A percentile compares a stretch with the other conserved stretches of the same genome.
Conservation (phyloP, 768 basidiomycete species). For the Boletus coccyginus region DNA sequence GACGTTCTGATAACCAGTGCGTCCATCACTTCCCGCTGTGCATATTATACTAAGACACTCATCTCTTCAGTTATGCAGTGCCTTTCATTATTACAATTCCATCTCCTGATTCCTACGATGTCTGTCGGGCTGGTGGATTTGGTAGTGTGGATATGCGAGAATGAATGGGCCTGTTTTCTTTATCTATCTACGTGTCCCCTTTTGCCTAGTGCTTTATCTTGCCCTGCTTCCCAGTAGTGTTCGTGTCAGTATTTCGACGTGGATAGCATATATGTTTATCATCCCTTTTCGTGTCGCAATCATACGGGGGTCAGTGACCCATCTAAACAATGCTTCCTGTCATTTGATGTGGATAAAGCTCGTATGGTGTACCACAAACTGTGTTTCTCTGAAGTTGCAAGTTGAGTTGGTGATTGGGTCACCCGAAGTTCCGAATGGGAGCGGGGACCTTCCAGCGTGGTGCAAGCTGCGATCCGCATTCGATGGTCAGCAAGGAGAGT, state of each 20-base stretch:
- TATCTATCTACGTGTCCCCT: neutral
- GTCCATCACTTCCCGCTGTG: neutral
- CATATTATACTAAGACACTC: neutral
- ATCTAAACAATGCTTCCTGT: neutral
- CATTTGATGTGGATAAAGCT: no score
- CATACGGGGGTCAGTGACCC: neutral
- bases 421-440: neutral
- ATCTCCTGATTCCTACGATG: slow-evolving; percentile 5
- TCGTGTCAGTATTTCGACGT: neutral
- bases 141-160: neutral
- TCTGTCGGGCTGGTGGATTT: neutral
- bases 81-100: neutral
- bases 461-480: neutral
- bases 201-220: neutral
- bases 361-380: neutral
- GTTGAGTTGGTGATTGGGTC: neutral
- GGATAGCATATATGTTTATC: neutral
- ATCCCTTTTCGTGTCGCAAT: neutral
- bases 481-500: no score
- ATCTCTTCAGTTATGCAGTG: neutral
- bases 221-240: neutral
- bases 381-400: no score
- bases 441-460: neutral
- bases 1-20: neutral
- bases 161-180: neutral